Conservation (phyloP, 2,329 filamentous ascomycete genomes). For the Neofusicoccum sp. region DNA sequence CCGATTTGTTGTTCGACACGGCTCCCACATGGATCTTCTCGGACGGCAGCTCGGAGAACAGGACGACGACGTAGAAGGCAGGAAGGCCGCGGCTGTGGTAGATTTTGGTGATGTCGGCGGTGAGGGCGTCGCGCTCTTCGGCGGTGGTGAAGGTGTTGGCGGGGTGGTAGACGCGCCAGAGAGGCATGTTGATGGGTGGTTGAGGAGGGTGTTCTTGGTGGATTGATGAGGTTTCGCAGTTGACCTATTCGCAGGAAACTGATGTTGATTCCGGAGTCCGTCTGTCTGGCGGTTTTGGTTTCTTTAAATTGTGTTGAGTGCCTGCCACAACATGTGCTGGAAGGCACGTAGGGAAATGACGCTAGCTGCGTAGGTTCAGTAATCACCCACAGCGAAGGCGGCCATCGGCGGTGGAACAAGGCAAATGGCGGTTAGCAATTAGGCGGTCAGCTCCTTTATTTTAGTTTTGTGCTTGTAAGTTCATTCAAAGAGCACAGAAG, state of each 20-base stretch:
- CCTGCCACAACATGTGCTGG: neutral
- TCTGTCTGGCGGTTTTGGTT: too few species aligned
- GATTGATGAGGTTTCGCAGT: neutral
- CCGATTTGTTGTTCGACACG: neutral
- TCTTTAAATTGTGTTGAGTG: neutral
- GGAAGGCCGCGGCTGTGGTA: constrained; percentile 40
- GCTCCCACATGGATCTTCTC: constrained; percentile 34
- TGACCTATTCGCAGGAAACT: too few species aligned
- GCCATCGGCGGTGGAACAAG: neutral
- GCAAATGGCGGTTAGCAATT: neutral
- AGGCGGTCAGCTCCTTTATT: too few species aligned
- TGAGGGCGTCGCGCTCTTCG: constrained; percentile 24
- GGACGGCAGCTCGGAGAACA: constrained; percentile 36
- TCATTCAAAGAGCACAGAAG: too few species aligned
- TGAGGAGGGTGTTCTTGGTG: neutral
- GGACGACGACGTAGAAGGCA: constrained; percentile 46
- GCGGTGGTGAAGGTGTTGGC: constrained; percentile 18
- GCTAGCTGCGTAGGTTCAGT: neutral
- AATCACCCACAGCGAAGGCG: neutral
- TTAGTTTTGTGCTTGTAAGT: too few species aligned
- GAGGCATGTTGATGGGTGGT: constrained; percentile 36
- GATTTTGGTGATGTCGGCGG: constrained; percentile 41
- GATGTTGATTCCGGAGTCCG: too few species aligned
- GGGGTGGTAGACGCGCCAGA: constrained; percentile 46
- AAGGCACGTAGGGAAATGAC: neutral